A percentile compares a stretch with the other conserved stretches of the same genome.
Evolutionary conservation across 495 filamentous ascomycete species (phyloP).

Genomic region (Aspergillus carlsbadensis): DNA sequence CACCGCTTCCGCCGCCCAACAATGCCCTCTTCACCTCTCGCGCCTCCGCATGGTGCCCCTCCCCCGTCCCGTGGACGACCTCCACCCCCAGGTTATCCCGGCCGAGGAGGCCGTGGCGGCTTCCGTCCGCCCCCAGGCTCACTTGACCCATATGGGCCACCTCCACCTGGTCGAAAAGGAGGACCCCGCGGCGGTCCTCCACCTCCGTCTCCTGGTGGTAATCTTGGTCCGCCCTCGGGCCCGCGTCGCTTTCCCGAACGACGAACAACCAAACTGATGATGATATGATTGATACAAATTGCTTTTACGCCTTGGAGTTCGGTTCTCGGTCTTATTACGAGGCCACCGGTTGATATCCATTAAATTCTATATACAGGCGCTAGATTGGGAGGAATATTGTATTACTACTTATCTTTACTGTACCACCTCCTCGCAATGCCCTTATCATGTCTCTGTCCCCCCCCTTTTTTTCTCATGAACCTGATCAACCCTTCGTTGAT

Average conservation of each 20-base stretch:
- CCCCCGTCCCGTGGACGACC: constrained; percentile 19
- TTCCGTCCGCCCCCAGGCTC: constrained; percentile 20
- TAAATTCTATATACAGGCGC: neutral
- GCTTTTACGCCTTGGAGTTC: neutral
- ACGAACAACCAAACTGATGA: constrained; percentile 81
- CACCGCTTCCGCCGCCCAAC: constrained; percentile 32
- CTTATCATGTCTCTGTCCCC: neutral
- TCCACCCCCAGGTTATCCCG: constrained; percentile 27
- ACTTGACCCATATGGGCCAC: constrained; percentile 13
- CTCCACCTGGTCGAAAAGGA: neutral
- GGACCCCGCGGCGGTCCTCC: constrained; percentile 26
- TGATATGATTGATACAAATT: constrained; percentile 58
- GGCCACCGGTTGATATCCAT: neutral
- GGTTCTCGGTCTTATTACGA: neutral
- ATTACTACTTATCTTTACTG: neutral
- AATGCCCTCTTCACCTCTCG: constrained; percentile 31
- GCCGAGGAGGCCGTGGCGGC: constrained; percentile 24
- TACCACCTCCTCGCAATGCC: neutral
- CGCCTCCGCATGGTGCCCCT: neutral
- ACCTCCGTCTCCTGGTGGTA: constrained; percentile 15
- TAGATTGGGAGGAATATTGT: neutral
- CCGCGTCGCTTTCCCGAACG: constrained; percentile 63
- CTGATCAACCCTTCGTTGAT: neutral
- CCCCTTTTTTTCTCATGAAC: neutral
- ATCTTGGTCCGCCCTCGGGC: constrained; percentile 11